A percentile compares a stretch with the other conserved stretches of the same genome.
Conservation (phyloP, 495 filamentous ascomycete species). For the Podospora fimiseda region DNA sequence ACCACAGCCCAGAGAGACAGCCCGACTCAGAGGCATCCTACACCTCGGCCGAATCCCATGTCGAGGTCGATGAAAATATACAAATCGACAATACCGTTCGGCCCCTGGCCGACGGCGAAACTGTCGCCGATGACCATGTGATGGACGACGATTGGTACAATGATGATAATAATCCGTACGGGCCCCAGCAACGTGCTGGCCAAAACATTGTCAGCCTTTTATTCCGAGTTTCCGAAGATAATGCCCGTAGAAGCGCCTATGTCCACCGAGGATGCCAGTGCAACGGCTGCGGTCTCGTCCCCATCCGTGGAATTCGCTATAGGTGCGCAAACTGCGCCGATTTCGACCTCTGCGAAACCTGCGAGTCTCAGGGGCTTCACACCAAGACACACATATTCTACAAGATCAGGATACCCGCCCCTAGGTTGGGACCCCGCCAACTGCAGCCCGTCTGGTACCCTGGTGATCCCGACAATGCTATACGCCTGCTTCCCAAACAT, state of each 20-base stretch:
- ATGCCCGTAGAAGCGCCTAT: constrained; percentile 74
- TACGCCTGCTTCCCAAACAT: constrained; percentile 55
- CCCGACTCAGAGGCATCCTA: constrained; percentile 20
- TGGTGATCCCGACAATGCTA: constrained; percentile 64
- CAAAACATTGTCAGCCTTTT: constrained; percentile 67
- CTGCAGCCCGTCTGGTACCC: constrained; percentile 83
- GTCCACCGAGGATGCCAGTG: constrained; percentile 92
- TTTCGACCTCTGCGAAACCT: constrained; percentile 85
- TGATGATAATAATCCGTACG: constrained; percentile 28
- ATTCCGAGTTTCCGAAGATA: constrained; percentile 77
- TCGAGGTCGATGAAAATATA: constrained; percentile 41
- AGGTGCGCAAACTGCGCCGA: constrained; percentile 88
- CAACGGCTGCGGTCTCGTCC: constrained; percentile 75
- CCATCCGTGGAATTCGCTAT: constrained; percentile 87
- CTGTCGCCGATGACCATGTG: constrained; percentile 51
- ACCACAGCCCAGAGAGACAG: constrained; percentile 17
- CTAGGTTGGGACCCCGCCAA: constrained; percentile 46
- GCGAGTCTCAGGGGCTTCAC: constrained; percentile 79
- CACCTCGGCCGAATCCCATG: constrained; percentile 40
- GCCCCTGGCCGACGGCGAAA: constrained; percentile 47
- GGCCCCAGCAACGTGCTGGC: constrained; percentile 50
- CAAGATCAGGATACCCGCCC: constrained; percentile 57
- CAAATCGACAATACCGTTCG: constrained; percentile 26
- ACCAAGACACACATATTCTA: constrained; percentile 93
- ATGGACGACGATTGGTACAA: constrained; percentile 54